Percentiles rank a stretch among this genome's conserved stretches.
These are phyloP conservation scores for Talaromyces borbonicus DNA, from an alignment of 495 filamentous ascomycete genomes.

Conservation along the genomic window DNA sequence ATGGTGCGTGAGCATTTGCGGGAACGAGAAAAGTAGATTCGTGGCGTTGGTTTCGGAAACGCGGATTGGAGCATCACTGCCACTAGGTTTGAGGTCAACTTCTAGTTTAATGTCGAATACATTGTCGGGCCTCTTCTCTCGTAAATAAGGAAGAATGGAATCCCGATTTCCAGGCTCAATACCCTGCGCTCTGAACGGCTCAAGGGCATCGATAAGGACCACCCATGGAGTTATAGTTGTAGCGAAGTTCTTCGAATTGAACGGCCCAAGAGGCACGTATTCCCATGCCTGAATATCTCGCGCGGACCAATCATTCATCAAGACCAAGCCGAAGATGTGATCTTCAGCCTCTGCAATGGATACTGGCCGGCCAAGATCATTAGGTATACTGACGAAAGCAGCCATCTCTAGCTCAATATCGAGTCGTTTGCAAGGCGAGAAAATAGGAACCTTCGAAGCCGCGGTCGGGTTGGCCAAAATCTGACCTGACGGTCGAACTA, in stretches of 20 bases:
- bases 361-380: constrained; percentile 54
- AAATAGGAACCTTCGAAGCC: constrained; percentile 49
- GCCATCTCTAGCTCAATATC: constrained; percentile 89
- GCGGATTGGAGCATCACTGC: constrained; percentile 46
- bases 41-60: constrained; percentile 54
- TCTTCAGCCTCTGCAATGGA: constrained; percentile 59
- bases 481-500: constrained; percentile 75
- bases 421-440: constrained; percentile 53
- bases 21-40: constrained; percentile 83
- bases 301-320: constrained; percentile 94
- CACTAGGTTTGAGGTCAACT: constrained; percentile 59
- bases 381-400: constrained; percentile 62
- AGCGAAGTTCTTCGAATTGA: constrained; percentile 91
- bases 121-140: constrained; percentile 50
- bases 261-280: constrained; percentile 76
- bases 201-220: constrained; percentile 72
- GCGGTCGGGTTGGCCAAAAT: constrained; percentile 57
- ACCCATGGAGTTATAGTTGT: constrained; percentile 86
- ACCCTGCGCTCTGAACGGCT: constrained; percentile 52
- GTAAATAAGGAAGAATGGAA: constrained; percentile 57
- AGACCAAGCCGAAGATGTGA: constrained; percentile 73
- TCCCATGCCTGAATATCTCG: constrained; percentile 89
- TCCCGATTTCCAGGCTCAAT: constrained; percentile 51
- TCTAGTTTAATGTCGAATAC: constrained; percentile 68
- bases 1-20: constrained; percentile 93